phyloP scores from a whole-genome alignment of 2,329 filamentous ascomycete genomes.

The Fusarium sulawesiense region DNA sequence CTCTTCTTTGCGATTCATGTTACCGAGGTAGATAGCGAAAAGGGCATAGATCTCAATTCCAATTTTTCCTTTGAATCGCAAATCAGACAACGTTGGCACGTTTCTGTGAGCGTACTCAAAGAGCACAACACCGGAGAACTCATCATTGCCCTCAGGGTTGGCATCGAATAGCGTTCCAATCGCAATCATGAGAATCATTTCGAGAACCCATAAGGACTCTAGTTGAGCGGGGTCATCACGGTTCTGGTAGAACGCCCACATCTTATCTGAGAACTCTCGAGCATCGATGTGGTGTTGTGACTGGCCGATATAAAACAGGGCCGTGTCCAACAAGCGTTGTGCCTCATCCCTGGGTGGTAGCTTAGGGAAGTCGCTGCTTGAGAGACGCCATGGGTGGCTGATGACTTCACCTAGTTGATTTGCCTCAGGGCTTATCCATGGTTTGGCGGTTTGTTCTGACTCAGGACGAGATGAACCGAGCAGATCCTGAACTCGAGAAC shows the following conservation, averaged over 20 bases:
- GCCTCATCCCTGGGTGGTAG: slow-evolving; percentile 41
- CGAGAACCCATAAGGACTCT: slow-evolving; percentile 42
- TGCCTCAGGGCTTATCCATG: slow-evolving; percentile 35
- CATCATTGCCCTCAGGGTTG: slow-evolving; percentile 42
- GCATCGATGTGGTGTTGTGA: slow-evolving; percentile 45
- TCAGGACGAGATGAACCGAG: slow-evolving; percentile 37
- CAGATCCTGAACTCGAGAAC: slow-evolving; percentile 42
- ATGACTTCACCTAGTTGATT: slow-evolving; percentile 30
- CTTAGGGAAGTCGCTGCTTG: slow-evolving; percentile 40
- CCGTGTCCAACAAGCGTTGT: slow-evolving; percentile 38
- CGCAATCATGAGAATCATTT: slow-evolving; percentile 45
- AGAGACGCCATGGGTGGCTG: slow-evolving; percentile 39
- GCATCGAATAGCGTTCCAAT: slow-evolving; percentile 44
- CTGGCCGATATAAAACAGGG: slow-evolving; percentile 44
- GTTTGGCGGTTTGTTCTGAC: slow-evolving; percentile 23
- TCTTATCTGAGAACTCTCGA: slow-evolving; percentile 43
- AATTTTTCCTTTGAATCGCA: slow-evolving; percentile 44
- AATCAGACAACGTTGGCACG: slow-evolving; percentile 43
- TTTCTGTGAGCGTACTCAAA: slow-evolving; percentile 47
- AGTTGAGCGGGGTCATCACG: slow-evolving; percentile 37
- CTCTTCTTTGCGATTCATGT: slow-evolving; percentile 44
- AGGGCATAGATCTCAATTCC: slow-evolving; percentile 47
- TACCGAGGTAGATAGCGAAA: slow-evolving; percentile 42
- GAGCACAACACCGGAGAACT: slow-evolving; percentile 36
- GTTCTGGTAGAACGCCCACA: slow-evolving; percentile 45